Percentiles rank a stretch among this genome's conserved stretches.
These are phyloP conservation scores for Balakata baccata DNA, from an alignment of 345 rosid species.

Conservation along the genomic window DNA sequence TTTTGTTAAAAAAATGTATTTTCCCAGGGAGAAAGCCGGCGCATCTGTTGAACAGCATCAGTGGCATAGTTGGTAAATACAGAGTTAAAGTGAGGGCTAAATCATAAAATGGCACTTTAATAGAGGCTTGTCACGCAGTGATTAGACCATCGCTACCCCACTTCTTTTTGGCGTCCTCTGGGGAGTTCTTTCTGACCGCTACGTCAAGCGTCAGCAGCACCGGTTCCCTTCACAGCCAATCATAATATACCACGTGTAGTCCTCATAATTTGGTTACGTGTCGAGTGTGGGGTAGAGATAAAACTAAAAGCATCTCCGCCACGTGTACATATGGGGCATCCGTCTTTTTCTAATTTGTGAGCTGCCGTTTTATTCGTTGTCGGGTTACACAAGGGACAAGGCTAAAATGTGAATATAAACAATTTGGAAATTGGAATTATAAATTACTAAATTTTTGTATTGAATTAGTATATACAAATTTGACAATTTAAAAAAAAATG, in stretches of 20 bases:
- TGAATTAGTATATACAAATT: too few relatives aligned
- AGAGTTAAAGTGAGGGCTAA: background rate
- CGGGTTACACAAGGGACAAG: background rate
- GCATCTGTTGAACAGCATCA: background rate
- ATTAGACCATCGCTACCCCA: conserved; percentile 45
- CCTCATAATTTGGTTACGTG: conserved; percentile 15
- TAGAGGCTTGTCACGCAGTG: conserved; percentile 36
- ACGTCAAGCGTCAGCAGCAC: conserved; percentile 44
- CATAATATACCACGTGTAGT: conserved; percentile 16
- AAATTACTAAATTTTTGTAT: background rate
- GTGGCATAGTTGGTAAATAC: conserved; percentile 24
- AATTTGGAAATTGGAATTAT: background rate
- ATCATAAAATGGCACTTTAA: conserved; percentile 30
- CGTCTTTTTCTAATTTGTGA: background rate
- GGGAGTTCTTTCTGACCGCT: conserved; percentile 22
- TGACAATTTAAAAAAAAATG: too few relatives aligned
- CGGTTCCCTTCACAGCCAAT: conserved; percentile 25
- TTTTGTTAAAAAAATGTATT: too few relatives aligned
- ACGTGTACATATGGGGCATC: conserved; percentile 25
- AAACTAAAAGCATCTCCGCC: conserved; percentile 15
- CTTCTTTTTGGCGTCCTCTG: conserved; percentile 27
- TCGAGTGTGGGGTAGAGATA: conserved; percentile 17
- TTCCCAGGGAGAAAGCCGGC: background rate
- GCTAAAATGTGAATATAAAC: background rate
- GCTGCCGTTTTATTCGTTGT: background rate